Evolutionary conservation across 2,329 filamentous ascomycete species (phyloP).

Genomic region (Capronia coronata): DNA sequence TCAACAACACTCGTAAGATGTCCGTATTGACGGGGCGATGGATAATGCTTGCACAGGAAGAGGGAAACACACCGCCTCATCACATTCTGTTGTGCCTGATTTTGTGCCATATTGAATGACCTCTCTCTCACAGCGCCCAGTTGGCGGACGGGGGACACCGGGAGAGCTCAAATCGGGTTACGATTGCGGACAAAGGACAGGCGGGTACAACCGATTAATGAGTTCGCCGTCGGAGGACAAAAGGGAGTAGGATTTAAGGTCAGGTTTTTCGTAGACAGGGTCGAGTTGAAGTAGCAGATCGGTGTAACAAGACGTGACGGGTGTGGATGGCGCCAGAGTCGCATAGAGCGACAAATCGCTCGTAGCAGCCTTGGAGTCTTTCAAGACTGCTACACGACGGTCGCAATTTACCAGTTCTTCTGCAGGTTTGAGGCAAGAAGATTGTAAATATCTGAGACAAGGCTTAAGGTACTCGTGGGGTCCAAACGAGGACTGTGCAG

Average conservation of each 20-base stretch:
- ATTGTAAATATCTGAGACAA: slow-evolving; percentile 19
- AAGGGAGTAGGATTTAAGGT: slow-evolving; percentile 4
- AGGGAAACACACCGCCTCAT: slow-evolving; percentile 51
- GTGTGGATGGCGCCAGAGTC: slow-evolving; percentile 11
- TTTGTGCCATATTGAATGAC: slow-evolving; percentile 39
- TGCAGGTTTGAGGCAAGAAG: slow-evolving; percentile 1
- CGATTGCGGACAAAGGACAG: background rate
- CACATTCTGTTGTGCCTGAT: slow-evolving; percentile 46
- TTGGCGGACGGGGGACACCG: slow-evolving; percentile 36
- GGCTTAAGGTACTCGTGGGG: slow-evolving; percentile 19
- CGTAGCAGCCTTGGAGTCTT: background rate
- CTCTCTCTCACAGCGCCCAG: slow-evolving; percentile 12
- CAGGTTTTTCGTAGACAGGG: slow-evolving; percentile 3
- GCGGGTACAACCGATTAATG: slow-evolving; percentile 30
- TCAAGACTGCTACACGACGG: background rate
- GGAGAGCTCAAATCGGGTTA: slow-evolving; percentile 33
- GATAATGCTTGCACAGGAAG: background rate
- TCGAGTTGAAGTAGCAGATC: slow-evolving; percentile 16
- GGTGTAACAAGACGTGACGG: slow-evolving; percentile 18
- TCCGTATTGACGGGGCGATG: background rate
- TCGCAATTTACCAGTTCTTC: background rate
- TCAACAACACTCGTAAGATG: background rate
- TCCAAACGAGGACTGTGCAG: slow-evolving; percentile 15
- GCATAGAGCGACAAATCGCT: slow-evolving; percentile 8
- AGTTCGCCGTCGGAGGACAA: background rate